Conservation (phyloP, 2,329 filamentous ascomycete species). For the Sporothrix inflata region DNA sequence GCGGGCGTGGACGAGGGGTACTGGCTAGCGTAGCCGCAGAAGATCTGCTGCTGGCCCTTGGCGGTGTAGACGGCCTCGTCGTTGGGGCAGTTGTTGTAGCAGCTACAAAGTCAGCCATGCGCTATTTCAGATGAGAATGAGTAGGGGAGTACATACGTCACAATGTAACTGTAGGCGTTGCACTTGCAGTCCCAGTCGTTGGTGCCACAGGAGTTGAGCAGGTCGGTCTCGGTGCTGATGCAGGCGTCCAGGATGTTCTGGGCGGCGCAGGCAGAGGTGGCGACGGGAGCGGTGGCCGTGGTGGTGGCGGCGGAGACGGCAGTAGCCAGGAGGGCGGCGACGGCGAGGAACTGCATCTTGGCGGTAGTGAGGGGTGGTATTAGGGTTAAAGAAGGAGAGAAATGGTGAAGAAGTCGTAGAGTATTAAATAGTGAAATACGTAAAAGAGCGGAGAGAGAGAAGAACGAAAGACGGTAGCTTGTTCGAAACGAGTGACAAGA, state of each 20-base stretch:
- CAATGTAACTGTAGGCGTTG: slow-evolving; percentile 48
- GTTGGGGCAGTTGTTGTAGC: slow-evolving; percentile 58
- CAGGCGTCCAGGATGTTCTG: slow-evolving; percentile 34
- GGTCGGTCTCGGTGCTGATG: slow-evolving; percentile 42
- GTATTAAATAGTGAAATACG: not conserved
- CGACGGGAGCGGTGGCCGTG: slow-evolving; percentile 24
- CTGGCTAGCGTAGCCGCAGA: slow-evolving; percentile 52
- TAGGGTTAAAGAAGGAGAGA: not conserved
- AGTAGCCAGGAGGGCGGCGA: slow-evolving; percentile 24
- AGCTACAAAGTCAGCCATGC: too few relatives aligned
- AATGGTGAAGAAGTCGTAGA: not conserved
- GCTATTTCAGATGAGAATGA: too few relatives aligned
- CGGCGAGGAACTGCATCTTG: slow-evolving; percentile 30
- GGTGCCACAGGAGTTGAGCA: slow-evolving; percentile 45
- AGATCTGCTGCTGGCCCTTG: slow-evolving; percentile 47
- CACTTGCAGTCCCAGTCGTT: slow-evolving; percentile 55
- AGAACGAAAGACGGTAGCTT: not conserved
- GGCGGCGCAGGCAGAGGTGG: slow-evolving; percentile 32
- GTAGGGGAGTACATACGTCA: slow-evolving; percentile 50
- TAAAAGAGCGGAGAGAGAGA: not conserved
- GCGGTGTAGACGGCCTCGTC: slow-evolving; percentile 46
- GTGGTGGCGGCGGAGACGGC: slow-evolving; percentile 28
- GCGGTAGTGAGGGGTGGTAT: not conserved
- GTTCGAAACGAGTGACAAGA: slow-evolving; percentile 26
- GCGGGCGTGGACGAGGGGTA: slow-evolving; percentile 43